Evolutionary conservation across 2,329 filamentous ascomycete genomes (phyloP), one percentile per base, ranked within the genome.

Genomic region (Sporothrix inflata): DNA sequence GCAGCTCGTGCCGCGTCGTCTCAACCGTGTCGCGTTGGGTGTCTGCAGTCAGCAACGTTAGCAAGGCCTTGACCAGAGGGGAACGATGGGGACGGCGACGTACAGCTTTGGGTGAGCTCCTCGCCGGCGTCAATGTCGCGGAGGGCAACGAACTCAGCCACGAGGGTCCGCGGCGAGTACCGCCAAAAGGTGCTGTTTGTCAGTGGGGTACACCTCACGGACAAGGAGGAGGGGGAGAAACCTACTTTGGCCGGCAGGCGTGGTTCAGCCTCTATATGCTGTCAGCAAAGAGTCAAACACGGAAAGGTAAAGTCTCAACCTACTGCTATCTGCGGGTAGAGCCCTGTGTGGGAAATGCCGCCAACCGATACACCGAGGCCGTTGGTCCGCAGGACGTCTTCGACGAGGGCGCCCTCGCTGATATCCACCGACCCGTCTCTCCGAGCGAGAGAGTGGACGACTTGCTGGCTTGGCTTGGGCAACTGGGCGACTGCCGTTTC

Each of bases 311-410:
- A 3, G 3, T 47, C 5, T 47, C 14, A 3, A 47, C 14, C 12
- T 47, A 47, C 45, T 6, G 51, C 9, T 27, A 74, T 74, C 9
- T 73, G 71, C 0, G 73, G 38, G 34, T 75, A 77, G 27, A 78
- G 21, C 0, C 73, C 76, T 65, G 77, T 74, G 66, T 78, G 75
- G 7, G 72, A 66, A 4, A 75, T 73, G 2, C 75, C 77, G 7
- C 73, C 75, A n/a, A 78, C 66, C 19, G 77, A 75, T 27, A 78
- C 70, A 0, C 76, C 75, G 61, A 78, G 78, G 6, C 75, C 75
- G 40, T 78, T 78, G 9, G 77, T 78, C 27, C 73, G 73, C 14
- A 78, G 42, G 4, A 75, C 61, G 63, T 78, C 76, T 34, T 76
- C 49, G 3, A 78, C 72, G n/a, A 66, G 53, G 11, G 72, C 57